Percentiles rank a stretch among this genome's conserved stretches.
Evolutionary conservation across 441 rosid species (phyloP).

Genomic region (Lepidium campestre): DNA sequence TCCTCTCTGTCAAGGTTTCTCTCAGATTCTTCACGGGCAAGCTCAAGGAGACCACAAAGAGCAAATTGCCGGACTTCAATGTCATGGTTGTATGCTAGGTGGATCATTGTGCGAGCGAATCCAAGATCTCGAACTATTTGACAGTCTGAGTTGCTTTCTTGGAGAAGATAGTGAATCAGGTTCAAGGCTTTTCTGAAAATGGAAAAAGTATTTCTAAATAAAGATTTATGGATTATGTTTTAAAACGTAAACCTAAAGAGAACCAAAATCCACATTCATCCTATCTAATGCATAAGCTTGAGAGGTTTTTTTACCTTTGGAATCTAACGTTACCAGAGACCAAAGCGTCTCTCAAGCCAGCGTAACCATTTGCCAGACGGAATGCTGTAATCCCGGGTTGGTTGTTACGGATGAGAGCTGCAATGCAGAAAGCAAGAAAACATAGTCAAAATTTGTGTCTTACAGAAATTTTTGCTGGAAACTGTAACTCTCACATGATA

Average conservation of each 20-base stretch:
- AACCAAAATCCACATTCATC: background rate
- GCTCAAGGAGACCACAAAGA: constrained; percentile 71
- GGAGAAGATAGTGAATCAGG: constrained; percentile 78
- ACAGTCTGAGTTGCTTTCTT: constrained; percentile 69
- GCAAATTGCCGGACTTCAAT: constrained; percentile 79
- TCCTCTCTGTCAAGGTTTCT: constrained; percentile 37
- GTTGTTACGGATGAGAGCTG: constrained; percentile 84
- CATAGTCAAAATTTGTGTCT: background rate
- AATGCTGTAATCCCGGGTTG: constrained; percentile 73
- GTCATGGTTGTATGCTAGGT: constrained; percentile 73
- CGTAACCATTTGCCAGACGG: constrained; percentile 86
- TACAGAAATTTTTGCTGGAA: background rate
- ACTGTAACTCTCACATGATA: constrained; percentile 60
- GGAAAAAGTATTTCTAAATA: background rate
- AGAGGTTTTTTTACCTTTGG: constrained; percentile 51
- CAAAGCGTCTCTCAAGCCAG: constrained; percentile 75
- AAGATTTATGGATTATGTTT: background rate
- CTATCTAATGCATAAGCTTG: background rate
- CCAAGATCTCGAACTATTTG: constrained; percentile 55
- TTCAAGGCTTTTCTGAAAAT: constrained; percentile 78
- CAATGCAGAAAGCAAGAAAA: constrained; percentile 22
- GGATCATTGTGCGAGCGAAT: constrained; percentile 72
- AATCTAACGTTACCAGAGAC: constrained; percentile 60
- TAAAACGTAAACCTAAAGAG: background rate
- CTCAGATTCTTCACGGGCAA: constrained; percentile 42